These are phyloP conservation scores for Phytophthora sansomeana DNA, from an alignment of 352 stramenopile genomes.

Conservation along the genomic window DNA sequence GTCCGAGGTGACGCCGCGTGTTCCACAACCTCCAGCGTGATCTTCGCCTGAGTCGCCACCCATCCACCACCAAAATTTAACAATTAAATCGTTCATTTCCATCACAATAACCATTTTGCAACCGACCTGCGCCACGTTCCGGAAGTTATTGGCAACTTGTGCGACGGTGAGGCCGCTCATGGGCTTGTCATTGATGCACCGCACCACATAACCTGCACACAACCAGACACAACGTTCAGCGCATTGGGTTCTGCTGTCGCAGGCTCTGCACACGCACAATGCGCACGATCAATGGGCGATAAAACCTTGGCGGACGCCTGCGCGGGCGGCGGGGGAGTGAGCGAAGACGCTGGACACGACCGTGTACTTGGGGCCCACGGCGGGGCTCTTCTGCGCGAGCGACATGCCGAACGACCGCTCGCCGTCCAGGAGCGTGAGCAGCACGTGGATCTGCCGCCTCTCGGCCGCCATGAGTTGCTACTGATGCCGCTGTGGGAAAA, in stretches of 20 bases:
- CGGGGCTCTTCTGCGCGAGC: slow-evolving; percentile 44
- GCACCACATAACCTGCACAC: slow-evolving; percentile 51
- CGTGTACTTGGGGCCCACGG: slow-evolving; percentile 39
- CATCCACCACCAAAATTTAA: slow-evolving; percentile 10
- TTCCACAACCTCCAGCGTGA: slow-evolving; percentile 40
- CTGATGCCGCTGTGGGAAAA: no score
- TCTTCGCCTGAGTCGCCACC: slow-evolving; percentile 19
- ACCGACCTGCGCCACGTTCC: slow-evolving; percentile 44
- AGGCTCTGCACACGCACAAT: neutral
- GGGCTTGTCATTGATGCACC: slow-evolving; percentile 44
- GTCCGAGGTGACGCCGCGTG: neutral
- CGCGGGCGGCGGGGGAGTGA: slow-evolving; percentile 62
- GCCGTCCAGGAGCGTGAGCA: slow-evolving; percentile 49
- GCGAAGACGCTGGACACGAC: slow-evolving; percentile 67
- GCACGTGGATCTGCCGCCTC: slow-evolving; percentile 35
- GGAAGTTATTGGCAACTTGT: slow-evolving; percentile 55
- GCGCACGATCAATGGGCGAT: slow-evolving; percentile 8
- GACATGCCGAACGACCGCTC: slow-evolving; percentile 81
- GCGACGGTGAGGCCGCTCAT: slow-evolving; percentile 44
- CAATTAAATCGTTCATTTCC: neutral
- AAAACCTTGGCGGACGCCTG: slow-evolving; percentile 58
- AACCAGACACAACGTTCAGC: neutral
- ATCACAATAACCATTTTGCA: neutral
- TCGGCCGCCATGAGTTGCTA: slow-evolving; percentile 10
- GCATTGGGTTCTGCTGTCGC: neutral